Conservation (phyloP, 2,329 filamentous ascomycete genomes). For the Mariannaea sp. region DNA sequence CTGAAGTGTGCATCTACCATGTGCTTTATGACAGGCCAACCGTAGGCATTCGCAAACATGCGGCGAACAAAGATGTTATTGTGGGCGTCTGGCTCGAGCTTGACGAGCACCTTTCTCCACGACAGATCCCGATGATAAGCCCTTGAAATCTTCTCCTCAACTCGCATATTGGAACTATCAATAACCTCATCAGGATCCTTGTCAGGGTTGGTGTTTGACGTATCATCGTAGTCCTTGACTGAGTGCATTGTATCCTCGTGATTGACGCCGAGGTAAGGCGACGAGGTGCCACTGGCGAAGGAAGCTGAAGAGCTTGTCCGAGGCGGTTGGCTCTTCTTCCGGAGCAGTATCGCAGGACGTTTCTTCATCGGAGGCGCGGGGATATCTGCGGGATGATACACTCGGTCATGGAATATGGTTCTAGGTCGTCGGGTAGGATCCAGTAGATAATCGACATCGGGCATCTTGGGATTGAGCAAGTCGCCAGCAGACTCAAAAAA, state of each 20-base stretch:
- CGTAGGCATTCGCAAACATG: conserved; percentile 96
- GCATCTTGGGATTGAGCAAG: conserved; percentile 86
- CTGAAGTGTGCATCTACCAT: conserved; percentile 93
- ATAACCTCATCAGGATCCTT: conserved; percentile 47
- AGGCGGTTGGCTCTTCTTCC: conserved; percentile 39
- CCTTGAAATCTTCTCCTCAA: conserved; percentile 96
- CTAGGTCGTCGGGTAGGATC: conserved; percentile 81
- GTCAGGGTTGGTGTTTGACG: conserved; percentile 51
- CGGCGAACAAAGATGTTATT: conserved; percentile 98
- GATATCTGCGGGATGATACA: conserved; percentile 94
- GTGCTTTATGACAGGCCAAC: conserved; percentile 96
- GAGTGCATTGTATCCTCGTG: conserved; percentile 53
- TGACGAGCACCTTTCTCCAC: conserved; percentile 96
- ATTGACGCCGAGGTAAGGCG: conserved; percentile 41
- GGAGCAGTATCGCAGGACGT: conserved; percentile 47
- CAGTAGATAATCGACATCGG: conserved; percentile 78
- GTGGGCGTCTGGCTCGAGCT: conserved; percentile 94
- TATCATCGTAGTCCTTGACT: conserved; percentile 58
- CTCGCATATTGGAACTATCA: conserved; percentile 75
- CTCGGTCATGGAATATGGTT: conserved; percentile 94
- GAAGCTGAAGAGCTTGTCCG: conserved; percentile 24
- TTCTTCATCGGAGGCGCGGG: conserved; percentile 75
- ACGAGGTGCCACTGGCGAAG: conserved; percentile 40
- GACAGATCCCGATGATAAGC: conserved; percentile 91
- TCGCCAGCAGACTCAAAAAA: conserved; percentile 96